These are phyloP conservation scores for Salix exigua DNA, from an alignment of 345 rosid genomes.

Conservation along the genomic window DNA sequence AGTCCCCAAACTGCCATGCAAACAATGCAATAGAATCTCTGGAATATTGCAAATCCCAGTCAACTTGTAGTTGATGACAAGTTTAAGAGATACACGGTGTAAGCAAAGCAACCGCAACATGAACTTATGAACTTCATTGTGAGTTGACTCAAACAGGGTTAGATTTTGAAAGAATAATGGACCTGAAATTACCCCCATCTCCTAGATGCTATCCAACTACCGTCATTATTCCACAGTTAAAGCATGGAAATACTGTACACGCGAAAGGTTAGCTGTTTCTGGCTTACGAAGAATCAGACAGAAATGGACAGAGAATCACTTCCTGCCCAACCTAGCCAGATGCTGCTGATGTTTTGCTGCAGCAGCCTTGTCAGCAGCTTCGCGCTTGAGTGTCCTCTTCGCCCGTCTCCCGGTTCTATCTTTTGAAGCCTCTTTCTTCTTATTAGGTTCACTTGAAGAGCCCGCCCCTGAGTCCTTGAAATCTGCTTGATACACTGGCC, in stretches of 20 bases:
- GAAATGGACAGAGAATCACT: constrained; percentile 4
- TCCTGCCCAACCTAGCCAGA: constrained; percentile 27
- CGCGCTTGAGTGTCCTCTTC: constrained; percentile 82
- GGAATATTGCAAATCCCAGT: background rate
- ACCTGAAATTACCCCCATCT: background rate
- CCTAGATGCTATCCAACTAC: background rate
- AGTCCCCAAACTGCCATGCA: background rate
- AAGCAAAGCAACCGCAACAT: background rate
- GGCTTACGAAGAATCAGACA: background rate
- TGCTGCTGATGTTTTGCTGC: constrained; percentile 47
- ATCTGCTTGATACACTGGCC: constrained; percentile 46
- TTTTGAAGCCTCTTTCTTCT: constrained; percentile 47
- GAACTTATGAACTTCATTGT: background rate
- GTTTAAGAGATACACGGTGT: background rate
- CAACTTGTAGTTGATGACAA: background rate
- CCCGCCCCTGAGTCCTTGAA: constrained; percentile 46
- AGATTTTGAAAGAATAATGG: background rate
- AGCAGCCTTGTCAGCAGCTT: constrained; percentile 85
- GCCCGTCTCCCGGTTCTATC: constrained; percentile 71
- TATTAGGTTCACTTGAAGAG: constrained; percentile 52
- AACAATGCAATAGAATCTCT: background rate
- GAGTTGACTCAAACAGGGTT: background rate
- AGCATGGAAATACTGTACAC: constrained; percentile 19
- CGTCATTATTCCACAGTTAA: constrained; percentile 12
- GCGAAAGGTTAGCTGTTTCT: constrained; percentile 2